Evolutionary conservation across 768 basidiomycete genomes (phyloP), one percentile per base, ranked within the genome.

Genomic region (Amanita muscaria): DNA sequence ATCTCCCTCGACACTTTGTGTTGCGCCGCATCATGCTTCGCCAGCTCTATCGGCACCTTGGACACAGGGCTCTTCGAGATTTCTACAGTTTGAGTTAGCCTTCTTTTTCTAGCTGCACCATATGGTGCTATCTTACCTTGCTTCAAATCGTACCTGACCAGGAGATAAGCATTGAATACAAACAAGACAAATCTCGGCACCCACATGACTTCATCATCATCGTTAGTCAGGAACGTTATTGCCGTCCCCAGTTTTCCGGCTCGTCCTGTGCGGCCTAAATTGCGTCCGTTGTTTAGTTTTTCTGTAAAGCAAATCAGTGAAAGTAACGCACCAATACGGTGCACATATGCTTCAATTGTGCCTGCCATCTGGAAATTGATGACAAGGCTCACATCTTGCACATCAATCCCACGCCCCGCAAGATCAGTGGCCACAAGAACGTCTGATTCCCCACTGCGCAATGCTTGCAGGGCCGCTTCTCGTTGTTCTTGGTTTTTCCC

Each of bases 401-500:
- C 94, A 64, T 99, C 96, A 62, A 98, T 98, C 74, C 96, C 96
- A 56, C 96, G 88, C 35, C 96, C 96, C 32, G 96, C 96, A 34
- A 99, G 72, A 63, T 99, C 96, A 4, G 96, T 99, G 1, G 96
- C 96, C 24, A 99, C 94, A 6, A 99, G 73, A 16, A 98, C 75
- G 59, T 92, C 83, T 15, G 84, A 73, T 42, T 91, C 82, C 40
- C 93, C 94, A 21, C 74, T 82, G 8, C 96, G 82, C 48, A 99
- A 65, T 2, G 87, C 71, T 53, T 91, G 84, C 53, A 99, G 64
- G 3, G 94, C 81, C 1, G 88, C 88, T 63, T 99, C 96, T 61
- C 96, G 83, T 62, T 97, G 92, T 58, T 93, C 90, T 63, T 99
- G 96, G 49, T 85, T 91, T 69, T 99, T 99, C 49, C 94, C 96